Evolutionary conservation across 2,329 filamentous ascomycete genomes (phyloP), one percentile per base, ranked within the genome.

Genomic region (Aspergillus viridinutans): DNA sequence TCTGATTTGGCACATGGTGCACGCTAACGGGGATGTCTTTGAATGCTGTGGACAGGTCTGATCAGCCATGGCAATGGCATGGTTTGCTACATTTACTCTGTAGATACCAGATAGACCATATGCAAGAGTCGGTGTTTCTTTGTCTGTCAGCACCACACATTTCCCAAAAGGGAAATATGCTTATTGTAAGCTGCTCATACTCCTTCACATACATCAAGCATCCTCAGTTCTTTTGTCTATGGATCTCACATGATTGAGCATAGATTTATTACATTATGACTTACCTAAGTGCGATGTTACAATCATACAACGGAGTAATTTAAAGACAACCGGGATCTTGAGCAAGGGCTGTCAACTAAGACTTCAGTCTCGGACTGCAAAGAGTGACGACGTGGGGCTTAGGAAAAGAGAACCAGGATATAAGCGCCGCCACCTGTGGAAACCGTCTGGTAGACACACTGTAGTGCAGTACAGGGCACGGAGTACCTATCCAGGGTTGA

Each of bases 381-480:
- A 17, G 32, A 38, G 6, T 38, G 32, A 38, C 14, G 32, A 38
- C 14, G 32, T 38, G 32, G 32, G 5, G 29, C 12, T 14, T 50
- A 12, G 35, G 35, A 45, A 45, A 42, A 29, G 29, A 17, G 17
- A 32, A 17, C 20, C 43, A 43, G 10, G 35, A 52, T 29, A 49
- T 48, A 43, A 48, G 49, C 50, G 53, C 54, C 50, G 53, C 50
- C 55, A 50, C 50, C 55, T 58, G 57, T 49, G 29, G 43, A 21
- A 53, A 48, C 4, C 14, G 12, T 17, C 12, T 35, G 14, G 14
- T 3, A 38, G 14, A 17, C 32, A 38, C 6, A 3, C 14, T 7
- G 14, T 38, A 38, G 32, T 38, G 32, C 32, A 38, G 32, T 35
- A 35, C 32, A 35, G 32, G 12, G 14, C 3, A 38, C 14, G 32